Conservation (phyloP, 176 grass and related monocot species). For the Zizania latifolia region DNA sequence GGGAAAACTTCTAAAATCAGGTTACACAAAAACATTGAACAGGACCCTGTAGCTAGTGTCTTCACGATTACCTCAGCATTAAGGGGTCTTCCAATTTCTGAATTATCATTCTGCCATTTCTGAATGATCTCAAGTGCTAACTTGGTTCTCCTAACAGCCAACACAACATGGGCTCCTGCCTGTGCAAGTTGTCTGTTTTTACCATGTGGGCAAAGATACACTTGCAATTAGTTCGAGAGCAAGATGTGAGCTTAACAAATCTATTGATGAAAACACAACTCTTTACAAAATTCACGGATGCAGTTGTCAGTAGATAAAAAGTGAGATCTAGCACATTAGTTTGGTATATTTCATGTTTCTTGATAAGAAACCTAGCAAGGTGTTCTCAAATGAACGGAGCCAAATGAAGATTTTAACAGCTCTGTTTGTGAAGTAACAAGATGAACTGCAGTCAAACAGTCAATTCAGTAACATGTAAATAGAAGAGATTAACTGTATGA, state of each 20-base stretch:
- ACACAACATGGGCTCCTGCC: conserved; percentile 85
- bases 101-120: conserved; percentile 87
- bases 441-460: background rate
- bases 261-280: background rate
- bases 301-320: background rate
- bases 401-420: background rate
- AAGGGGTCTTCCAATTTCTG: conserved; percentile 53
- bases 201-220: background rate
- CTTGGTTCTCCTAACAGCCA: conserved; percentile 91
- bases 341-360: background rate
- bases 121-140: conserved; percentile 79
- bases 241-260: background rate
- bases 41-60: background rate
- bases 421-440: background rate
- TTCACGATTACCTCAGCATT: conserved; percentile 79
- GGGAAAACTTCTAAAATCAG: background rate
- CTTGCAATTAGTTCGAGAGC: background rate
- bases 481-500: background rate
- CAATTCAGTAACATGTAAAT: background rate
- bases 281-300: background rate
- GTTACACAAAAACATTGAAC: background rate
- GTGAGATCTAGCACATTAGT: background rate
- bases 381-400: background rate
- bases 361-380: background rate
- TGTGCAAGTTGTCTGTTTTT: conserved; percentile 71